These are phyloP conservation scores for Lathyrus tuberosus DNA, from an alignment of 306 rosid genomes.

Conservation along the genomic window DNA sequence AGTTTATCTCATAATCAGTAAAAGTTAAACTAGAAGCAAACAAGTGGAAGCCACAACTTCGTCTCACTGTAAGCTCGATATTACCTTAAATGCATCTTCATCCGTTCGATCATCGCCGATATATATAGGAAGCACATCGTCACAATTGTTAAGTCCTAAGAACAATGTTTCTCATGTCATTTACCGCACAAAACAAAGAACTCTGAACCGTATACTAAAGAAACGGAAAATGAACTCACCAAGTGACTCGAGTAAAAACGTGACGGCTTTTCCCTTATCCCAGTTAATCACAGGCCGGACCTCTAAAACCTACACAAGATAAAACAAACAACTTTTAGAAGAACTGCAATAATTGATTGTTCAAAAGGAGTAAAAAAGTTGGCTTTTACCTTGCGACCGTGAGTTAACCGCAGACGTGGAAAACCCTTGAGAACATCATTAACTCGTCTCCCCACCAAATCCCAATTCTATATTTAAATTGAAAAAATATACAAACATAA, in stretches of 20 bases:
- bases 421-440: constrained; percentile 62
- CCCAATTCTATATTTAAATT: constrained; percentile 63
- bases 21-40: not conserved
- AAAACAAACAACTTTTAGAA: not conserved
- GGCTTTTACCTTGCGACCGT: constrained; percentile 84
- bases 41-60: constrained; percentile 1
- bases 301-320: constrained; percentile 75
- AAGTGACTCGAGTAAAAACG: constrained; percentile 89
- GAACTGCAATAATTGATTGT: not conserved
- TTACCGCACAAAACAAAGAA: constrained; percentile 29
- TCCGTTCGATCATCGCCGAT: constrained; percentile 95
- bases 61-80: not conserved
- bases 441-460: constrained; percentile 66
- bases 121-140: constrained; percentile 91
- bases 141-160: constrained; percentile 69
- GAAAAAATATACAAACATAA: constrained; percentile 24
- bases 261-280: constrained; percentile 98
- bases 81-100: constrained; percentile 95
- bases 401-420: constrained; percentile 73
- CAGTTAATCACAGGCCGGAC: constrained; percentile 88
- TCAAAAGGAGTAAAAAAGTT: not conserved
- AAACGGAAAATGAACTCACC: constrained; percentile 56
- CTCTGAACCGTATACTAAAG: not conserved
- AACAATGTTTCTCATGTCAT: constrained; percentile 41
- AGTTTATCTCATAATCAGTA: constrained; percentile 24